Evolutionary conservation across 257 asterid genomes (phyloP).

Genomic region (Craterostigma plantagineum): DNA sequence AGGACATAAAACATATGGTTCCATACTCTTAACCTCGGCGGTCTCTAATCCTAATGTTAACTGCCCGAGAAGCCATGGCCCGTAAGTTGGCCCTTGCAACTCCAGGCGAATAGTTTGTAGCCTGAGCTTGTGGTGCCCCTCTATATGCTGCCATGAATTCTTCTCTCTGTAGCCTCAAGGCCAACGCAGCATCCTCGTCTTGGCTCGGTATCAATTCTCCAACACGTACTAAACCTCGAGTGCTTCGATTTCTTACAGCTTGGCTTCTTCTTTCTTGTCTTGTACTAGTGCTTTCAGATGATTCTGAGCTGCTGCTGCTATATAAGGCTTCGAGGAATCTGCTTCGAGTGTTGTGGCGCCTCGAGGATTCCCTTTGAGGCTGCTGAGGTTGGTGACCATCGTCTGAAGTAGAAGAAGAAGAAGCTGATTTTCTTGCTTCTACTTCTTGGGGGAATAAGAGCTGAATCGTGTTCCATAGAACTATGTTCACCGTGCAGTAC

Average conservation of each 20-base stretch:
- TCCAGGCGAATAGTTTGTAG: constrained; percentile 18
- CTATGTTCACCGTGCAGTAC: constrained; percentile 79
- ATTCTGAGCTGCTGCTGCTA: too few species aligned
- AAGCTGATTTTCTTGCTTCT: constrained; percentile 42
- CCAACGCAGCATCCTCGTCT: constrained; percentile 82
- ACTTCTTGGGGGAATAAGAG: constrained; percentile 77
- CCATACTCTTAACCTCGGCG: constrained; percentile 3
- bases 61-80: constrained; percentile 83
- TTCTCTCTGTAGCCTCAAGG: constrained; percentile 84
- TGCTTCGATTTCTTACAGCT: constrained; percentile 15
- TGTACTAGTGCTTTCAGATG: constrained; percentile 13
- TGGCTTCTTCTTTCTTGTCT: constrained; percentile 18
- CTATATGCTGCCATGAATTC: constrained; percentile 54
- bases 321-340: too few species aligned
- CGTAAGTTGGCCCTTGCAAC: constrained; percentile 68
- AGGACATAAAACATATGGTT: too few species aligned
- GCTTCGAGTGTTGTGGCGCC: constrained; percentile 16
- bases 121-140: constrained; percentile 13
- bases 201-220: constrained; percentile 35
- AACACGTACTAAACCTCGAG: constrained; percentile 12
- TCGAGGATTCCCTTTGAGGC: constrained; percentile 6
- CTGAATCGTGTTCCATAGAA: constrained; percentile 94
- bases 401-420: constrained; percentile 10
- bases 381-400: constrained; percentile 7
- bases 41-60: constrained; percentile 17